These are phyloP conservation scores for Picea mariana DNA, from an alignment of 83 land plant species.

Conservation along the genomic window DNA sequence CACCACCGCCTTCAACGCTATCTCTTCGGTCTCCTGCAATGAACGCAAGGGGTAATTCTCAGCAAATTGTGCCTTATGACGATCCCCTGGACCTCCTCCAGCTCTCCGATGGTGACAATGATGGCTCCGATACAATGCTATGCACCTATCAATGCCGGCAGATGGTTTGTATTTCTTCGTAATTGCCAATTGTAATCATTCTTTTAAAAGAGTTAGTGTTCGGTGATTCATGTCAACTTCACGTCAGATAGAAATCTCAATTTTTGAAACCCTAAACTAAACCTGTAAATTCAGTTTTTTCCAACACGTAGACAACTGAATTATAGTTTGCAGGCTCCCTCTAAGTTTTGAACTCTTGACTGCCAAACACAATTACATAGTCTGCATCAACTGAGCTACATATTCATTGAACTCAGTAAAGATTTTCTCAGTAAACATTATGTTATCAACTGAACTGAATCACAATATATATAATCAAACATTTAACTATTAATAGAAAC, in stretches of 20 bases:
- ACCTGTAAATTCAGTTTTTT: background rate
- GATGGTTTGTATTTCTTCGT: constrained; percentile 39
- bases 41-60: background rate
- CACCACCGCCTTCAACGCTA: background rate
- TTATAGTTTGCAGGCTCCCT: background rate
- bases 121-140: constrained; percentile 34
- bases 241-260: background rate
- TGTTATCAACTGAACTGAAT: no score
- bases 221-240: no score
- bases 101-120: background rate
- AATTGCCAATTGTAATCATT: background rate
- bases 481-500: no score
- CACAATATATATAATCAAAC: no score
- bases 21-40: background rate
- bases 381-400: no score
- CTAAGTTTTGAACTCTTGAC: background rate
- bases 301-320: background rate
- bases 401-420: no score
- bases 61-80: constrained; percentile 9
- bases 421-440: no score
- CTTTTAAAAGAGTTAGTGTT: background rate
- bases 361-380: no score
- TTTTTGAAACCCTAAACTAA: background rate
- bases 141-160: constrained; percentile 82
- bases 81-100: constrained; percentile 5